These are phyloP conservation scores for Heliamphora pulchella DNA, from an alignment of 179 eudicot genomes.

Conservation along the genomic window DNA sequence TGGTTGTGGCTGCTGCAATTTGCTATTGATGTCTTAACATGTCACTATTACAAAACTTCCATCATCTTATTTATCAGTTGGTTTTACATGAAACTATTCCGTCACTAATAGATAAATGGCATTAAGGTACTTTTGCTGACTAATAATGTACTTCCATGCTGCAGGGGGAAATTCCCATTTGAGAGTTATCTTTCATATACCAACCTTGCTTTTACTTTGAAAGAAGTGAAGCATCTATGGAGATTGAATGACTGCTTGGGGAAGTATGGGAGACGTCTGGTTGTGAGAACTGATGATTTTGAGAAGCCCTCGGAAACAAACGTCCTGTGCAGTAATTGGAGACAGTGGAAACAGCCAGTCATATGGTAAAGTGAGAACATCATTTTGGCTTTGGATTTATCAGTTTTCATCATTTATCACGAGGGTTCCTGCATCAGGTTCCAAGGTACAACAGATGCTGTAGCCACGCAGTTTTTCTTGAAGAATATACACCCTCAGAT, in stretches of 20 bases:
- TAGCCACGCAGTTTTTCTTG: slow-evolving; percentile 94
- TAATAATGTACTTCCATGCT: slow-evolving; percentile 14
- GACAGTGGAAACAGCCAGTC: slow-evolving; percentile 80
- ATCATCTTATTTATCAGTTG: too few relatives aligned
- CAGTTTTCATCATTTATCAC: not conserved
- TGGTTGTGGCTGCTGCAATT: too few relatives aligned
- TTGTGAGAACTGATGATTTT: slow-evolving; percentile 76
- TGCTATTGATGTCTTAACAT: too few relatives aligned
- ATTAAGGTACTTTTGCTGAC: not conserved
- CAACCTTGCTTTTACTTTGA: slow-evolving; percentile 59
- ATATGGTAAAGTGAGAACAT: slow-evolving; percentile 53
- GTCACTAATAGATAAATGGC: too few relatives aligned
- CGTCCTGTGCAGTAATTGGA: slow-evolving; percentile 88
- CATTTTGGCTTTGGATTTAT: too few relatives aligned
- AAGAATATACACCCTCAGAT: slow-evolving; percentile 53
- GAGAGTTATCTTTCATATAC: slow-evolving; percentile 81
- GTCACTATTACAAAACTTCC: too few relatives aligned
- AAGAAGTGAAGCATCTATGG: slow-evolving; percentile 88
- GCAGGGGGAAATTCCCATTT: slow-evolving; percentile 88
- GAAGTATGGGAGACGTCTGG: slow-evolving; percentile 66
- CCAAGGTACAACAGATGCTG: slow-evolving; percentile 92
- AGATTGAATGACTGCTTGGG: slow-evolving; percentile 57
- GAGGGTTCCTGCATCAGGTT: slow-evolving; percentile 38
- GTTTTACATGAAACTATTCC: too few relatives aligned
- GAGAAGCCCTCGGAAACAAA: slow-evolving; percentile 68